A percentile compares a stretch with the other conserved stretches of the same genome.
These are phyloP conservation scores for Trichosanthes truncata DNA, from an alignment of 306 rosid genomes.

Conservation along the genomic window DNA sequence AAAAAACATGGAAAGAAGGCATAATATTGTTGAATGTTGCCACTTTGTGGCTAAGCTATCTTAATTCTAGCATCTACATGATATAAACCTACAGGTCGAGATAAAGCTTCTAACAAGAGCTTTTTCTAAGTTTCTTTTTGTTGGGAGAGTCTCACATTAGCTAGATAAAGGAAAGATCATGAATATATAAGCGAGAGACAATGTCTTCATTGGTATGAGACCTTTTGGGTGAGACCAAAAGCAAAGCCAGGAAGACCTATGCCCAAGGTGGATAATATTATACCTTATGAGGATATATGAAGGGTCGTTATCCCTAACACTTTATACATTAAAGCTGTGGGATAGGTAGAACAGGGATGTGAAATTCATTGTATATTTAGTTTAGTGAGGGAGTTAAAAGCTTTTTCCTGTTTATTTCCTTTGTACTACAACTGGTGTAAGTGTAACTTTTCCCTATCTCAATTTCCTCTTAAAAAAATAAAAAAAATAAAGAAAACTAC, in stretches of 20 bases:
- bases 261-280: no score
- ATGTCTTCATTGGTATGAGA: no score
- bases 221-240: no score
- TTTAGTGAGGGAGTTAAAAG: not conserved
- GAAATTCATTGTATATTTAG: not conserved
- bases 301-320: no score
- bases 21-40: not conserved
- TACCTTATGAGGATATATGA: no score
- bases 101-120: not conserved
- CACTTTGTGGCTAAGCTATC: not conserved
- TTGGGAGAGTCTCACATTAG: no score
- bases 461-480: no score
- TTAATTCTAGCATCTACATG: not conserved
- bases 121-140: not conserved
- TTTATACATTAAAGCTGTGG: not conserved
- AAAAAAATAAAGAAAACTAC: no score
- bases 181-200: no score
- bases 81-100: not conserved
- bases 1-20: not conserved
- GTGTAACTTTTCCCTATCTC: not conserved
- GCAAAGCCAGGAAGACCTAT: no score
- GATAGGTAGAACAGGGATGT: not conserved
- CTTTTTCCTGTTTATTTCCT: not conserved
- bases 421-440: not conserved
- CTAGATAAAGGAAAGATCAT: no score